Evolutionary conservation across 768 basidiomycete species (phyloP).

Genomic region (Pleurotus giganteus): DNA sequence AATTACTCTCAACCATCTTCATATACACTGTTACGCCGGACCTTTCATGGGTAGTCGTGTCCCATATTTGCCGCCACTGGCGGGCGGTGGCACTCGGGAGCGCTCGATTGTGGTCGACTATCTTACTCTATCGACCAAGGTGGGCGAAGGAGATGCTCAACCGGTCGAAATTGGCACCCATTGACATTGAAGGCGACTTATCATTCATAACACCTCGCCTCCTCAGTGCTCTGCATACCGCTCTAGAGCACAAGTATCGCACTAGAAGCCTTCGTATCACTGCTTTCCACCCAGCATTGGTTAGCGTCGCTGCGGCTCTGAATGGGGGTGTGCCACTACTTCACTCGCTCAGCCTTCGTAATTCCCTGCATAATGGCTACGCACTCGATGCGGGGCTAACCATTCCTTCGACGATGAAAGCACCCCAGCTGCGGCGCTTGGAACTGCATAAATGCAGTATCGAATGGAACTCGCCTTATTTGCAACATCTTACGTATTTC

Average conservation of each 20-base stretch:
- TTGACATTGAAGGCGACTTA: conserved; percentile 26
- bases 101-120: conserved; percentile 39
- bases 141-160: conserved; percentile 43
- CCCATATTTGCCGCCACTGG: conserved; percentile 42
- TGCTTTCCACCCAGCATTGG: conserved; percentile 14
- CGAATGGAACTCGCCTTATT: conserved; percentile 32
- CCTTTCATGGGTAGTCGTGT: conserved; percentile 35
- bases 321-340: conserved; percentile 27
- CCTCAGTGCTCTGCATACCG: conserved; percentile 25
- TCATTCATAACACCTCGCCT: conserved; percentile 24
- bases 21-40: conserved; percentile 9
- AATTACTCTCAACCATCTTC: conserved; percentile 40
- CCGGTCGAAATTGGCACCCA: conserved; percentile 41
- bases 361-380: conserved; percentile 17
- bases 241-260: conserved; percentile 30
- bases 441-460: conserved; percentile 33
- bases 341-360: conserved; percentile 24
- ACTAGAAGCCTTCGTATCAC: conserved; percentile 30
- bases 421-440: conserved; percentile 32
- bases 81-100: conserved; percentile 39
- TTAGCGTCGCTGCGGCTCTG: background rate
- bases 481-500: conserved; percentile 35
- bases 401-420: conserved; percentile 24
- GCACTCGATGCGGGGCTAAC: conserved; percentile 18
- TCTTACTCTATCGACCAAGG: conserved; percentile 27